phyloP scores from a whole-genome alignment of 495 filamentous ascomycete genomes.

The Rostrohypoxylon terebratum region DNA sequence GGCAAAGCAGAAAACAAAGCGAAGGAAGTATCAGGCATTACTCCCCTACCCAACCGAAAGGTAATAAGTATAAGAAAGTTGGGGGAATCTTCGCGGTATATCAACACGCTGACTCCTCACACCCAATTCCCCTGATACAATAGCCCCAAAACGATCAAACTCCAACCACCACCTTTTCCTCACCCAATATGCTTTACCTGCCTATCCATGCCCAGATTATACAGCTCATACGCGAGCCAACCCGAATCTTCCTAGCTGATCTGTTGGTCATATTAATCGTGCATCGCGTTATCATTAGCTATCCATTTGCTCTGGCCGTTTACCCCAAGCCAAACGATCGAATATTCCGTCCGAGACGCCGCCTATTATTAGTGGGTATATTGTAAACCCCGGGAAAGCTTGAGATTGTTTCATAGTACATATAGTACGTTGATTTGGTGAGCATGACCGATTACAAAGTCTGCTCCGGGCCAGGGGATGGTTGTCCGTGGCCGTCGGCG shows the following conservation, averaged over 20 bases:
- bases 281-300: conserved; percentile 35
- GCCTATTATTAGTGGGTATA: conserved; percentile 26
- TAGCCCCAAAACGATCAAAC: conserved; percentile 4
- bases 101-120: background rate
- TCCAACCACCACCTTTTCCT: conserved; percentile 31
- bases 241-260: conserved; percentile 15
- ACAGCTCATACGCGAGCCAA: conserved; percentile 4
- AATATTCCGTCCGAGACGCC: conserved; percentile 20
- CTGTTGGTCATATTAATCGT: conserved; percentile 40
- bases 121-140: background rate
- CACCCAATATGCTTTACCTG: conserved; percentile 20
- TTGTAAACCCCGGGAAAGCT: background rate
- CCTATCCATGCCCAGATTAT: conserved; percentile 23
- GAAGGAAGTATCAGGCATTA: background rate
- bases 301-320: conserved; percentile 28
- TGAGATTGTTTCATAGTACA: background rate
- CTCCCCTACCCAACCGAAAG: background rate
- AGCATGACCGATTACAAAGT: conserved; percentile 10
- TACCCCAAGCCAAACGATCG: conserved; percentile 12
- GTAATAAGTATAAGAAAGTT: background rate
- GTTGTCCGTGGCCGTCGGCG: conserved; percentile 20
- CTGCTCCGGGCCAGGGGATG: conserved; percentile 15
- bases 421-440: background rate
- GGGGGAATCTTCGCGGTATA: background rate
- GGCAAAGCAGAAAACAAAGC: background rate